Percentiles rank a stretch among this genome's conserved stretches.
phyloP scores from a whole-genome alignment of 495 filamentous ascomycete genomes.

The Penicillium angulare region DNA sequence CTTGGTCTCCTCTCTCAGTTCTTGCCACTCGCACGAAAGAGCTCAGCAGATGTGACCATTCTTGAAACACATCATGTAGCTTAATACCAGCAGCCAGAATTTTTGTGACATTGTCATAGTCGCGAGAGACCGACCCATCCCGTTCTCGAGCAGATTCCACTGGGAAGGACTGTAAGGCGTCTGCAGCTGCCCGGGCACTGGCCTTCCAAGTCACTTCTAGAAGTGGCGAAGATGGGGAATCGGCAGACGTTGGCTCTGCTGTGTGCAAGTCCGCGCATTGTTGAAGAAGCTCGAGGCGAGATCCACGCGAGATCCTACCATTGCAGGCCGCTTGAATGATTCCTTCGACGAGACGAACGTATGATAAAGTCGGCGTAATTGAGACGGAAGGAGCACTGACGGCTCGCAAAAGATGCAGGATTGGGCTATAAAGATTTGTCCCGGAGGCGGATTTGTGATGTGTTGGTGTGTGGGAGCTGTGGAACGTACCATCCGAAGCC shows the following conservation, averaged over 20 bases:
- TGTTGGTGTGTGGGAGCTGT: slow-evolving; percentile 50
- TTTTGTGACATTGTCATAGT: slow-evolving; percentile 68
- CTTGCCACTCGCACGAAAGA: slow-evolving; percentile 56
- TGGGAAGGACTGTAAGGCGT: slow-evolving; percentile 38
- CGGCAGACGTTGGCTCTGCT: neutral
- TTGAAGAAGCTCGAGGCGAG: slow-evolving; percentile 44
- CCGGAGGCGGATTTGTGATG: slow-evolving; percentile 25
- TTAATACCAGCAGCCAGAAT: slow-evolving; percentile 63
- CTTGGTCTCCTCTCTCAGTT: slow-evolving; percentile 64
- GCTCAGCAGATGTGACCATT: slow-evolving; percentile 63
- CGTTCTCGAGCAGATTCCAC: slow-evolving; percentile 43
- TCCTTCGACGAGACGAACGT: slow-evolving; percentile 30
- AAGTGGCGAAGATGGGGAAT: neutral
- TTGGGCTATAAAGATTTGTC: slow-evolving; percentile 33
- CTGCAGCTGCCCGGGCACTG: slow-evolving; percentile 31
- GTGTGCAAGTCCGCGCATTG: slow-evolving; percentile 35
- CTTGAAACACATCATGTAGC: slow-evolving; percentile 38
- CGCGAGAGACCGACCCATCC: slow-evolving; percentile 46
- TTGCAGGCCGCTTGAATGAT: slow-evolving; percentile 49
- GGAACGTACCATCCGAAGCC: slow-evolving; percentile 40
- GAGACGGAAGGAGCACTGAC: slow-evolving; percentile 23
- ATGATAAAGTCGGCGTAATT: slow-evolving; percentile 26
- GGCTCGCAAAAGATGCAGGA: slow-evolving; percentile 41
- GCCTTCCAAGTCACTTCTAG: slow-evolving; percentile 35
- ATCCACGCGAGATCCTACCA: slow-evolving; percentile 46